Base-by-base conservation (phyloP, 2,329 filamentous ascomycete species). In the Pseudopithomyces maydicus region DNA sequence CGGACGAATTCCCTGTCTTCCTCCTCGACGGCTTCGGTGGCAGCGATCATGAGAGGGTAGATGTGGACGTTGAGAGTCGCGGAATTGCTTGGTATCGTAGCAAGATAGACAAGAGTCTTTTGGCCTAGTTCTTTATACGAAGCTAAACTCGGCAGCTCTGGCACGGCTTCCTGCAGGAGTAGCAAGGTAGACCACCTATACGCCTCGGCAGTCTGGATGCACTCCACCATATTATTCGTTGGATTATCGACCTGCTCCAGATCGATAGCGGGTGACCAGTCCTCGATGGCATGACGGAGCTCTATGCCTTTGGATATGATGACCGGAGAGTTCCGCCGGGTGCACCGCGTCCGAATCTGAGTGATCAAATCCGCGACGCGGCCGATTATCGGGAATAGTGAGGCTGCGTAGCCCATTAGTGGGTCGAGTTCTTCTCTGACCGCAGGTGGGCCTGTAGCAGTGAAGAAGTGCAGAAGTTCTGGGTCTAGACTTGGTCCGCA, bases 11-110 rank as follows among this genome's bases (percentile, higher is more conserved):
- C 77, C 15, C 87, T 77, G 66, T 89, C 85, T 64, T 89, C 86
- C 22, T 79, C 77, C 12, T 80, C 80, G 19, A 81, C 77, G 2
- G 85, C 84, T 70, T 90, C 87, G 63, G 85, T 87, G 1, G 87
- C 86, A 0, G 87, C 88, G 0, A 84, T 84, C 54, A 89, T 78
- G 1, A 90, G 80, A 0, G 88, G 88, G 61, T 87, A 89, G 57
- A 89, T 88, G 43, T 90, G 88, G 1, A 89, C 82, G 43, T 89
- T 87, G n/a, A 85, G 82, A 1, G 86, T 82, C 6, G 86, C 80
- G 26, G 85, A 88, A 10, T 78, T 82, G 0, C 84, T 73, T 0
- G 87, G 87, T 0, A 90, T 85, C 0, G 84, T 88, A 10, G 86
- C 86, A 2, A 90, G 77, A 47, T 84, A 81, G 14, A 83, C 78